These are phyloP conservation scores for Kodamaea jinghongensis DNA, from an alignment of 805 yeast genomes.

Conservation along the genomic window DNA sequence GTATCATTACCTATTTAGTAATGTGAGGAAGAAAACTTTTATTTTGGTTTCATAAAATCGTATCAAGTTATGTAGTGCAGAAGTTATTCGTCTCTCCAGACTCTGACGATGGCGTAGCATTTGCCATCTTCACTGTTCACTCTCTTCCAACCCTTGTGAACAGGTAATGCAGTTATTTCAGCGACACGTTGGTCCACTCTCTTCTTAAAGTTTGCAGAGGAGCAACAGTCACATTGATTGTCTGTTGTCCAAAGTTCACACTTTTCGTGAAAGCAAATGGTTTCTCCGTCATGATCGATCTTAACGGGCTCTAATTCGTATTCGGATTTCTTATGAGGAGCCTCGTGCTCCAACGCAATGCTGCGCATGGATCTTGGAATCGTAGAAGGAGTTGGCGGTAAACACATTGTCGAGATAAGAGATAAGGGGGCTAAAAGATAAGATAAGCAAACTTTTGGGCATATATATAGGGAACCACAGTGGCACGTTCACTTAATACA, in stretches of 20 bases:
- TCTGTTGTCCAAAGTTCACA: slow-evolving; percentile 9
- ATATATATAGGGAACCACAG: slow-evolving; percentile 4
- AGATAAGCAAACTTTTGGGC: neutral
- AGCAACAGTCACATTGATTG: slow-evolving; percentile 6
- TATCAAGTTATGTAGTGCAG: no score
- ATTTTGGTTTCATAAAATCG: no score
- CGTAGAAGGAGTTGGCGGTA: slow-evolving; percentile 7
- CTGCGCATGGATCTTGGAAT: slow-evolving; percentile 6
- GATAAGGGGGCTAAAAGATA: slow-evolving; percentile 1
- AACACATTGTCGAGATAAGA: slow-evolving; percentile 7
- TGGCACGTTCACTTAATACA: neutral
- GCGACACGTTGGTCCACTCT: slow-evolving; percentile 7
- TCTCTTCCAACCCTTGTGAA: slow-evolving; percentile 9
- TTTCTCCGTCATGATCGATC: slow-evolving; percentile 7
- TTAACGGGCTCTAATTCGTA: slow-evolving; percentile 7
- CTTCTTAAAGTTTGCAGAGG: slow-evolving; percentile 3
- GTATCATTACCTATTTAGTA: no score
- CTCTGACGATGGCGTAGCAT: slow-evolving; percentile 7
- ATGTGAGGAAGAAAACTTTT: neutral
- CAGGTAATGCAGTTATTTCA: slow-evolving; percentile 7
- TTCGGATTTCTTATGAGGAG: slow-evolving; percentile 7
- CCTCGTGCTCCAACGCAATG: slow-evolving; percentile 7
- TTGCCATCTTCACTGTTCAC: slow-evolving; percentile 9
- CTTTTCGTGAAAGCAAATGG: slow-evolving; percentile 7
- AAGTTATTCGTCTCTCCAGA: slow-evolving; percentile 7